Evolutionary conservation across 2,329 filamentous ascomycete species (phyloP).

Genomic region (Diaporthe eres): DNA sequence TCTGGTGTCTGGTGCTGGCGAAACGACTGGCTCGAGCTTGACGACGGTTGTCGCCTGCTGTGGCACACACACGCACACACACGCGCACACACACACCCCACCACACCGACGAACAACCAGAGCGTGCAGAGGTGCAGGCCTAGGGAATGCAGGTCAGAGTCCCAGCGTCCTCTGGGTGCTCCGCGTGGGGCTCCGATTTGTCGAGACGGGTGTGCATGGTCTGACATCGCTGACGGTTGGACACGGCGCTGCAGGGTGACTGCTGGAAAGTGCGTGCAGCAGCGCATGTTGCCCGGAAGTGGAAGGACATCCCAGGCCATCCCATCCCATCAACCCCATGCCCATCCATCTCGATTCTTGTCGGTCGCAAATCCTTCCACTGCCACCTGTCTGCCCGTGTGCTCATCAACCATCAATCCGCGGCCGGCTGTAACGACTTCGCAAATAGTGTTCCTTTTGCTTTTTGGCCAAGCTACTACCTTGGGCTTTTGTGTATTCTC

Average conservation of each 20-base stretch:
- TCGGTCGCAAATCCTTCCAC: conserved; percentile 17
- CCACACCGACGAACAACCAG: conserved; percentile 4
- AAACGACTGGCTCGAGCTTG: conserved; percentile 34
- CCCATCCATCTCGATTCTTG: conserved; percentile 29
- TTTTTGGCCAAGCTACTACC: not conserved
- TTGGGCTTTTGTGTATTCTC: not conserved
- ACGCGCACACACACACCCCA: conserved; percentile 21
- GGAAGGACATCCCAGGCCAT: conserved; percentile 20
- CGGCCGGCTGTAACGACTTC: not conserved
- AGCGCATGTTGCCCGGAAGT: conserved; percentile 23
- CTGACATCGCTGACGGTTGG: conserved; percentile 35
- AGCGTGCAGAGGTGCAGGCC: conserved; percentile 14
- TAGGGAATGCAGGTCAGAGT: conserved; percentile 30
- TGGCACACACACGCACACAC: conserved; percentile 14
- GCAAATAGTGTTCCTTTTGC: not conserved
- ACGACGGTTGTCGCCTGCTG: conserved; percentile 23
- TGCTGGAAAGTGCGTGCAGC: conserved; percentile 34
- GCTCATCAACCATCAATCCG: not conserved
- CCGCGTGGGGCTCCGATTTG: conserved; percentile 33
- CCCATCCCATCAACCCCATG: not conserved
- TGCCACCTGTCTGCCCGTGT: conserved; percentile 20
- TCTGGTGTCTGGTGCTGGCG: conserved; percentile 6
- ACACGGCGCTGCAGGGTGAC: conserved; percentile 34
- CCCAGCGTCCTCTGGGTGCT: conserved; percentile 10
- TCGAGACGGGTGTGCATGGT: conserved; percentile 15